These are phyloP conservation scores for Myxozyma melibiosi DNA, from an alignment of 805 yeast genomes.

Conservation along the genomic window DNA sequence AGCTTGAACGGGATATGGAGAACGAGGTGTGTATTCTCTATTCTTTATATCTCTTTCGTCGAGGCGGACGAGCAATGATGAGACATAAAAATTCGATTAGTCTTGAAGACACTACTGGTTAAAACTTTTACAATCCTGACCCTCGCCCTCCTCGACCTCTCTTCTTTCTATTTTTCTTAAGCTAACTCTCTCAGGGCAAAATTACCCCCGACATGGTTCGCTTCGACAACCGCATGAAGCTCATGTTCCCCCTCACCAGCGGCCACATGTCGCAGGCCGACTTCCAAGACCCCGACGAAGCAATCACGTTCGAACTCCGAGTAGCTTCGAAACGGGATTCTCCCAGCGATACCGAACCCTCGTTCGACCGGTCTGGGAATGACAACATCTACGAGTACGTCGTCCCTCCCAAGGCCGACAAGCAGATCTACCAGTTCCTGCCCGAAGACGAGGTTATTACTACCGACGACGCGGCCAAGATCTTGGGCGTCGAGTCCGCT, in stretches of 20 bases:
- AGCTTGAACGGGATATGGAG: slow-evolving; percentile 65
- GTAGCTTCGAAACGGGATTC: background rate
- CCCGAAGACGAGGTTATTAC: slow-evolving; percentile 96
- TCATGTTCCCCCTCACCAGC: slow-evolving; percentile 73
- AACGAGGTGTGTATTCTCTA: slow-evolving; percentile 55
- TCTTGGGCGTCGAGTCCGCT: slow-evolving; percentile 86
- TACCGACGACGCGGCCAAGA: slow-evolving; percentile 89
- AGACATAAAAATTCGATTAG: slow-evolving; percentile 63
- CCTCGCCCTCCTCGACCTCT: slow-evolving; percentile 42
- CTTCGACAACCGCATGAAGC: slow-evolving; percentile 65
- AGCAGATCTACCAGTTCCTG: slow-evolving; percentile 94
- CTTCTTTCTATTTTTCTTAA: background rate
- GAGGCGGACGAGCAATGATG: slow-evolving; percentile 45
- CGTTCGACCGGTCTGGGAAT: background rate
- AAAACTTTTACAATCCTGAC: slow-evolving; percentile 38
- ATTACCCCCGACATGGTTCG: slow-evolving; percentile 58
- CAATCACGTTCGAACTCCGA: background rate
- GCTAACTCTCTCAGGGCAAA: slow-evolving; percentile 44
- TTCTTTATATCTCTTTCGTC: slow-evolving; percentile 10
- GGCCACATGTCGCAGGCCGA: slow-evolving; percentile 34
- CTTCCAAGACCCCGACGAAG: slow-evolving; percentile 5
- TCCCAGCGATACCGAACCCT: background rate
- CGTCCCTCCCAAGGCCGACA: slow-evolving; percentile 60
- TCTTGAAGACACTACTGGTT: slow-evolving; percentile 76
- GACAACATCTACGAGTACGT: slow-evolving; percentile 30